phyloP scores from a whole-genome alignment of 345 rosid genomes.

The Dipteronia dyeriana region DNA sequence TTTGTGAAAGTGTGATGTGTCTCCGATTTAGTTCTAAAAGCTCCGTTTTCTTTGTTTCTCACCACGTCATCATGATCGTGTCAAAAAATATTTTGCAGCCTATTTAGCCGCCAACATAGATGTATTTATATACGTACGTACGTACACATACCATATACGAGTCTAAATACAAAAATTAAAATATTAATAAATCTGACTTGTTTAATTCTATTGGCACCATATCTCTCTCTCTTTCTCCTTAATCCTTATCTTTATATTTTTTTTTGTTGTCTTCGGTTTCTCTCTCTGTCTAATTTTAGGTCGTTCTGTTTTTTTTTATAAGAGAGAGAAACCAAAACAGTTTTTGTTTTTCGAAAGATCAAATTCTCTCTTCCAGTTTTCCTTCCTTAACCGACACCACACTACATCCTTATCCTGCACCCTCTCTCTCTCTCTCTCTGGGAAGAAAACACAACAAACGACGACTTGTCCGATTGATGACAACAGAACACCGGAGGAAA shows the following conservation, averaged over 20 bases:
- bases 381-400: constrained; percentile 7
- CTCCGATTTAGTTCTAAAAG: background rate
- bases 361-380: background rate
- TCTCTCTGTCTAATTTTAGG: background rate
- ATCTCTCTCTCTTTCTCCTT: background rate
- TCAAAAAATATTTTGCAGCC: constrained; percentile 15
- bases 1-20: too few species aligned
- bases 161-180: background rate
- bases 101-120: constrained; percentile 4
- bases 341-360: background rate
- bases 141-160: background rate
- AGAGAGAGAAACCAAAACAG: background rate
- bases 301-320: background rate
- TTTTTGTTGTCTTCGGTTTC: background rate
- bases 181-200: constrained; percentile 9
- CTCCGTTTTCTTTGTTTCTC: background rate
- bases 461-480: constrained; percentile 28
- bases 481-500: constrained; percentile 23
- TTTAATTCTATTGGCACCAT: background rate
- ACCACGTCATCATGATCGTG: constrained; percentile 28
- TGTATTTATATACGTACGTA: background rate
- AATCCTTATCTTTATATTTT: background rate
- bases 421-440: too few species aligned
- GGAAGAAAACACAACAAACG: constrained; percentile 3
- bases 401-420: background rate